Evolutionary conservation across 2,329 filamentous ascomycete species (phyloP).

Genomic region (Colletotrichum godetiae): DNA sequence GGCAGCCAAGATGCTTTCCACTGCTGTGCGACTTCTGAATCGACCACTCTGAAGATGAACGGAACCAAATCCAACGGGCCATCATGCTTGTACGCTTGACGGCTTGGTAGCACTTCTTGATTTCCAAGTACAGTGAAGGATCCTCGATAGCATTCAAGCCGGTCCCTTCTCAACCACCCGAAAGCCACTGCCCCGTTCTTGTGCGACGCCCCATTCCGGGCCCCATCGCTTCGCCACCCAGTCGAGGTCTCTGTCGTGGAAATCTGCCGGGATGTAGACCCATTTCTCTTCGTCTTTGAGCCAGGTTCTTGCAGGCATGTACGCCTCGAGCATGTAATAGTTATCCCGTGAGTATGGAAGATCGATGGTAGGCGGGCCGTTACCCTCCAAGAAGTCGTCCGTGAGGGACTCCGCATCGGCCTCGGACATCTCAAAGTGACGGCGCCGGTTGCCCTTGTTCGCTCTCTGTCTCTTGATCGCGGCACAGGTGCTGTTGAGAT

Average conservation of each 20-base stretch:
- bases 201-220: neutral
- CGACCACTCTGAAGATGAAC: neutral
- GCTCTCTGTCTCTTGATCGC: constrained; percentile 52
- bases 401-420: constrained; percentile 56
- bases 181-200: too few species aligned
- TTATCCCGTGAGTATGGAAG: constrained; percentile 67
- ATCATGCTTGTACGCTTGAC: too few species aligned
- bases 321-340: constrained; percentile 69
- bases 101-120: too few species aligned
- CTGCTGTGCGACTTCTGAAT: neutral
- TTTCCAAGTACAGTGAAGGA: too few species aligned
- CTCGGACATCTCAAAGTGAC: constrained; percentile 46
- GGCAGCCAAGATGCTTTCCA: neutral
- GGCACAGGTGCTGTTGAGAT: constrained; percentile 43
- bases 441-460: constrained; percentile 60
- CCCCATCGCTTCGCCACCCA: constrained; percentile 21
- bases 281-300: constrained; percentile 55
- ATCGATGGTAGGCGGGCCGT: constrained; percentile 62
- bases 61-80: neutral
- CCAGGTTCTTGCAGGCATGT: constrained; percentile 68
- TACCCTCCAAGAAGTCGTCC: constrained; percentile 62
- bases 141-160: neutral
- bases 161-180: neutral
- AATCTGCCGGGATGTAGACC: constrained; percentile 57
- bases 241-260: constrained; percentile 52